A percentile compares a stretch with the other conserved stretches of the same genome.
These are phyloP conservation scores for Salinomyces thailandicus DNA, from an alignment of 2,329 filamentous ascomycete genomes.

Conservation along the genomic window DNA sequence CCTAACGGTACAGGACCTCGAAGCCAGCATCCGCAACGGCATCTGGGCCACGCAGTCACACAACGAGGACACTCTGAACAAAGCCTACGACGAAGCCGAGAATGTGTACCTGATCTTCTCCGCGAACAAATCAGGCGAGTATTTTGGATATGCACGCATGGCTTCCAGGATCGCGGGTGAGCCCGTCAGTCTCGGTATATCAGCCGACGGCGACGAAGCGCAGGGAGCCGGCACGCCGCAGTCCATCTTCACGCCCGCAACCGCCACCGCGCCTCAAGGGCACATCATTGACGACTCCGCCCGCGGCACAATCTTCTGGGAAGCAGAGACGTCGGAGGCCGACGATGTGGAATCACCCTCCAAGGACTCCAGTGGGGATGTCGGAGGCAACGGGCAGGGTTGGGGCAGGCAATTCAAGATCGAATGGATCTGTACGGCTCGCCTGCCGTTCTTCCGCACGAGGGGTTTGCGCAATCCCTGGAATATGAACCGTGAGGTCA, in stretches of 20 bases:
- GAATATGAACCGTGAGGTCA: constrained; percentile 92
- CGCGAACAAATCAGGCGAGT: constrained; percentile 94
- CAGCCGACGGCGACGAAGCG: constrained; percentile 3
- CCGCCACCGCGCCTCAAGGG: constrained; percentile 66
- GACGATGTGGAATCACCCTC: constrained; percentile 26
- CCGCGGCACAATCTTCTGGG: constrained; percentile 96
- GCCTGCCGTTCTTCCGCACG: constrained; percentile 80
- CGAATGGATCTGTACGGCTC: constrained; percentile 76
- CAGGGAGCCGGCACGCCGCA: constrained; percentile 54
- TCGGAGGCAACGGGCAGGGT: constrained; percentile 43
- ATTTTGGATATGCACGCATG: constrained; percentile 93
- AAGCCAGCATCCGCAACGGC: constrained; percentile 74
- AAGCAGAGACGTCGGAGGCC: constrained; percentile 60
- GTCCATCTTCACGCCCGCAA: constrained; percentile 69
- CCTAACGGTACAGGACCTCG: constrained; percentile 79
- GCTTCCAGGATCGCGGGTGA: constrained; percentile 71
- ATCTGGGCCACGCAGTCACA: constrained; percentile 93
- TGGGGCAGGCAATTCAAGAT: constrained; percentile 90
- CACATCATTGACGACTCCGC: constrained; percentile 87
- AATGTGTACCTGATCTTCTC: constrained; percentile 91
- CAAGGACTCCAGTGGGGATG: constrained; percentile 24
- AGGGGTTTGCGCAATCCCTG: constrained; percentile 81
- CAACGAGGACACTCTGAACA: constrained; percentile 75
- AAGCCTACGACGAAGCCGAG: constrained; percentile 69
- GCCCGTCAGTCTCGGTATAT: constrained; percentile 15